phyloP scores from a whole-genome alignment of 192 early-diverging fungal genomes.

The Coemansia sp. region DNA sequence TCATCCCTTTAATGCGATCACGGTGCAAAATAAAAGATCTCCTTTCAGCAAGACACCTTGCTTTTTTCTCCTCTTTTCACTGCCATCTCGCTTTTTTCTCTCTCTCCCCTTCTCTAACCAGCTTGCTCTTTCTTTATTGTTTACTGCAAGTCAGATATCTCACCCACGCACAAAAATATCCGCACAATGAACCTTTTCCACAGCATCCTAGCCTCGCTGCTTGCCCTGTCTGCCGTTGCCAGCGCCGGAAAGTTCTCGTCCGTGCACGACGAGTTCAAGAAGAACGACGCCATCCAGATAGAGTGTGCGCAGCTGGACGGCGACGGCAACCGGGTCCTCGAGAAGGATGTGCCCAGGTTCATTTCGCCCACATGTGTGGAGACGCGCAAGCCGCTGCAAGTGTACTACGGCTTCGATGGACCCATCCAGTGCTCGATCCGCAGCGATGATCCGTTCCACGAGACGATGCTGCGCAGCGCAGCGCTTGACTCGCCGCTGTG shows the following conservation, averaged over 20 bases:
- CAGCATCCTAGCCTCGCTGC: not conserved
- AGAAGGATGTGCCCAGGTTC: conserved; percentile 16
- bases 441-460: conserved; percentile 28
- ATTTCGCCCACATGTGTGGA: conserved; percentile 35
- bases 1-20: not conserved
- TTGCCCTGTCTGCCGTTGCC: not conserved
- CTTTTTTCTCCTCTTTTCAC: too few species aligned
- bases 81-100: too few species aligned
- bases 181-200: not conserved
- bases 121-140: too few species aligned
- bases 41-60: too few species aligned
- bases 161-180: too few species aligned
- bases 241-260: conserved; percentile 13
- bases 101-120: too few species aligned
- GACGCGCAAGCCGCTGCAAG: conserved; percentile 18
- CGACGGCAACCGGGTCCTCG: conserved; percentile 10
- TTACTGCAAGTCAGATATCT: too few species aligned
- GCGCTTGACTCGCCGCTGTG: conserved; percentile 16
- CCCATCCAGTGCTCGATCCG: conserved; percentile 41
- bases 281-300: conserved; percentile 27
- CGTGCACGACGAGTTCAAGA: conserved; percentile 20
- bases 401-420: conserved; percentile 41
- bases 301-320: conserved; percentile 25
- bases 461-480: conserved; percentile 9
- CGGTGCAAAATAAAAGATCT: too few species aligned